These are phyloP conservation scores for Umbelopsis vinacea DNA, from an alignment of 192 early-diverging fungal species.

Conservation along the genomic window DNA sequence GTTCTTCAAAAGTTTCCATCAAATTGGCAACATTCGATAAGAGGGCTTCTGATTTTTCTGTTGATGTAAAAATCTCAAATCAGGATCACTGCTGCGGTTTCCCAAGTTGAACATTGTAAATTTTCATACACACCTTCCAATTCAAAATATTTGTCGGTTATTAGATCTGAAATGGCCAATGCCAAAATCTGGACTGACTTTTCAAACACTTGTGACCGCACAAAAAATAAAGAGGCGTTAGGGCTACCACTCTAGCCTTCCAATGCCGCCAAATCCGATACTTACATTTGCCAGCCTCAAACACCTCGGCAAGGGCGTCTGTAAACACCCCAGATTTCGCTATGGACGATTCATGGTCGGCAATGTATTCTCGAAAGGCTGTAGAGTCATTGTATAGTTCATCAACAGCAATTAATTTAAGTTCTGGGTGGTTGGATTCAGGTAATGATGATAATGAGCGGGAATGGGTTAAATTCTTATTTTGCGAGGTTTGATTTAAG, in stretches of 20 bases:
- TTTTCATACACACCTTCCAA: background rate
- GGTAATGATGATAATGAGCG: background rate
- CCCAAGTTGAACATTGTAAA: background rate
- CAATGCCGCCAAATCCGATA: background rate
- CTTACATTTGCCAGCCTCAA: slow-evolving; percentile 15
- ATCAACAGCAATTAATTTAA: background rate
- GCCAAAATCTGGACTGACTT: slow-evolving; percentile 9
- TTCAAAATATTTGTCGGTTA: slow-evolving; percentile 8
- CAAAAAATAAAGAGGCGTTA: too few relatives aligned
- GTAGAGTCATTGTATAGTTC: background rate
- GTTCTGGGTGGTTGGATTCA: background rate
- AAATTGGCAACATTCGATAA: background rate
- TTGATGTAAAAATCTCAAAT: background rate
- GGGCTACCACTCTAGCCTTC: background rate
- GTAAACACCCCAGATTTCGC: slow-evolving; percentile 12
- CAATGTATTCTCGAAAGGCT: slow-evolving; percentile 13
- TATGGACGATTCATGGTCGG: slow-evolving; percentile 12
- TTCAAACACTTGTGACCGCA: background rate
- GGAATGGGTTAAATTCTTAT: background rate
- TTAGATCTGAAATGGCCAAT: slow-evolving; percentile 2
- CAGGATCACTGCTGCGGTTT: too few relatives aligned
- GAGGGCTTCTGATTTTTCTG: background rate
- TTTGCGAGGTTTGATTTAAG: background rate
- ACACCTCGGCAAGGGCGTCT: slow-evolving; percentile 8
- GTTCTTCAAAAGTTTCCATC: background rate